Percentiles rank a stretch among this genome's conserved stretches.
Conservation (phyloP, 352 stramenopile genomes). For the Globisporangium carolinianum region DNA sequence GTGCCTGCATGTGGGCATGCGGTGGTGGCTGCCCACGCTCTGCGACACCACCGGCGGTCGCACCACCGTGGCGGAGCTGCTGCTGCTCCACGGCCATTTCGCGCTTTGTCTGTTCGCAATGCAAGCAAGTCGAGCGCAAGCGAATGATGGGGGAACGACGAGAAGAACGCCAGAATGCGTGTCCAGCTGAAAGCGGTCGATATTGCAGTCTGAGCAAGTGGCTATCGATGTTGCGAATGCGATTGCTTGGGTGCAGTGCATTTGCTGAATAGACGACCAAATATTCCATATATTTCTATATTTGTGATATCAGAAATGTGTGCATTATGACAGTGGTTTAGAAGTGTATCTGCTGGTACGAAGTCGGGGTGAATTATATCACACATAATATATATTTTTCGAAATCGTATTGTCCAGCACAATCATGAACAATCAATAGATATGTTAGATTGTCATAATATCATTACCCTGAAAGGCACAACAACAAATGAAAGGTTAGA, state of each 20-base stretch:
- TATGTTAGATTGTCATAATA: too few relatives aligned
- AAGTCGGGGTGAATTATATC: too few relatives aligned
- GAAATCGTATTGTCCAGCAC: too few relatives aligned
- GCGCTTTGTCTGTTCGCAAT: not conserved
- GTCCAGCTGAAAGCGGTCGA: not conserved
- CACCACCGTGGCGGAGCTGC: conserved; percentile 17
- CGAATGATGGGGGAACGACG: not conserved
- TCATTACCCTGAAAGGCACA: too few relatives aligned
- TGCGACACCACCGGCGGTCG: conserved; percentile 24
- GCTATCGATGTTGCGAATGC: not conserved
- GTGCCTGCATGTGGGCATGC: conserved; percentile 26
- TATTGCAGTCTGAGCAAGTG: not conserved
- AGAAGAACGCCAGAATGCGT: not conserved
- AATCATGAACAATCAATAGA: too few relatives aligned
- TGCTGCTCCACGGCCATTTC: conserved; percentile 6
- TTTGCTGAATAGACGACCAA: not conserved
- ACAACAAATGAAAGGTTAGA: too few relatives aligned
- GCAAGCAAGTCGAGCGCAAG: not conserved
- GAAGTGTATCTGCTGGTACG: too few relatives aligned
- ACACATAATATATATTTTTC: too few relatives aligned
- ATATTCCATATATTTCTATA: too few relatives aligned
- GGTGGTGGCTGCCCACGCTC: conserved; percentile 20
- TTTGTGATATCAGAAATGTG: too few relatives aligned
- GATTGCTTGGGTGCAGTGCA: not conserved
- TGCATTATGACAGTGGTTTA: too few relatives aligned